Percentiles rank a stretch among this genome's conserved stretches.
Conservation (phyloP, 2,329 filamentous ascomycete species). For the Penicillium nordicum region DNA sequence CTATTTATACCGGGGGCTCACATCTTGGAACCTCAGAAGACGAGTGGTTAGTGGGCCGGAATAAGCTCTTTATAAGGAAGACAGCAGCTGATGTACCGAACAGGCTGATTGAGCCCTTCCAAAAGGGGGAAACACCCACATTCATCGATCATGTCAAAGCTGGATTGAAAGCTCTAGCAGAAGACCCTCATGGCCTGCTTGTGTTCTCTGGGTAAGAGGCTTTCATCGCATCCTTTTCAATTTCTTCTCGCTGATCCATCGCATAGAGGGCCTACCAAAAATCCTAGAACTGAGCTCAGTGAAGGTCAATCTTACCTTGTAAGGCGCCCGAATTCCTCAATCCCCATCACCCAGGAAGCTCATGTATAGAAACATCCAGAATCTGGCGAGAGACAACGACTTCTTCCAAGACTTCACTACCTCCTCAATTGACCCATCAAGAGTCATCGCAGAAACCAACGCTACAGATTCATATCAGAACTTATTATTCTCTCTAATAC, state of each 20-base stretch:
- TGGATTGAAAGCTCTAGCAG: slow-evolving; percentile 55
- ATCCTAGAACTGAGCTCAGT: slow-evolving; percentile 50
- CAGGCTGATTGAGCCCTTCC: slow-evolving; percentile 72
- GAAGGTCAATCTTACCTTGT: slow-evolving; percentile 64
- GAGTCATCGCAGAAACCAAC: slow-evolving; percentile 61
- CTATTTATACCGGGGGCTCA: slow-evolving; percentile 65
- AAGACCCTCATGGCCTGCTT: slow-evolving; percentile 52
- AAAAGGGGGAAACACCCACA: slow-evolving; percentile 71
- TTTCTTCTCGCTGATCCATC: slow-evolving; percentile 17
- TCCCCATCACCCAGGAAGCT: not conserved
- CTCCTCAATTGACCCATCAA: slow-evolving; percentile 9
- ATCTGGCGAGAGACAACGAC: slow-evolving; percentile 32
- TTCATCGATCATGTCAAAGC: slow-evolving; percentile 72
- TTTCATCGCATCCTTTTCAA: not conserved
- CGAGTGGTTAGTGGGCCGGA: slow-evolving; percentile 52
- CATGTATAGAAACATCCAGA: slow-evolving; percentile 21
- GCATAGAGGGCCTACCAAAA: slow-evolving; percentile 60
- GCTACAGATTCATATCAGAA: slow-evolving; percentile 87
- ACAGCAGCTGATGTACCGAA: not conserved
- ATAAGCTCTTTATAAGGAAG: not conserved
- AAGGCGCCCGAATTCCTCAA: slow-evolving; percentile 5
- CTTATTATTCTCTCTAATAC: slow-evolving; percentile 69
- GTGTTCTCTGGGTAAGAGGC: slow-evolving; percentile 67
- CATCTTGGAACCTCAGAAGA: slow-evolving; percentile 52
- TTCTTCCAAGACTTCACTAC: slow-evolving; percentile 29